Percentiles rank a stretch among this genome's conserved stretches.
Conservation (phyloP, 495 filamentous ascomycete genomes). For the Beverwykella pulmonaria region DNA sequence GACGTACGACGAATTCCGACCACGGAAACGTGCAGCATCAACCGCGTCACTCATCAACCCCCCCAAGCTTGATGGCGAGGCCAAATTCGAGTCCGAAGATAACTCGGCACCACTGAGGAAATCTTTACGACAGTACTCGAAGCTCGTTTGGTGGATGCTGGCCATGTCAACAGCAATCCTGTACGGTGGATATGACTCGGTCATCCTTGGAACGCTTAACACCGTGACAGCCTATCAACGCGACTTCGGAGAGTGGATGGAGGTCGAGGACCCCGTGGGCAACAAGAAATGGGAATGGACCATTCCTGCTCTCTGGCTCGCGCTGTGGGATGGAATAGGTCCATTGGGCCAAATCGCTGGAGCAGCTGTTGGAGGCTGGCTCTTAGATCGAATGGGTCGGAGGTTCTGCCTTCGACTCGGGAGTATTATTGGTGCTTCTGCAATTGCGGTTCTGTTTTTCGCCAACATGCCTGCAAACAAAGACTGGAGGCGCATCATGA, state of each 20-base stretch:
- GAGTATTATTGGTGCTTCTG: slow-evolving; percentile 4
- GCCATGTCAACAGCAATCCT: slow-evolving; percentile 13
- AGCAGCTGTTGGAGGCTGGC: slow-evolving; percentile 1
- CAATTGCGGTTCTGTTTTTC: slow-evolving; percentile 6
- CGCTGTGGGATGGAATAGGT: slow-evolving; percentile 13
- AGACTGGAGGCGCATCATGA: slow-evolving; percentile 6
- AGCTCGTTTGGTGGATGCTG: slow-evolving; percentile 7
- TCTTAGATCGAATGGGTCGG: slow-evolving; percentile 18
- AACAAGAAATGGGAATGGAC: slow-evolving; percentile 13
- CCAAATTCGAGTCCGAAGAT: neutral
- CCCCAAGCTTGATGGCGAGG: neutral
- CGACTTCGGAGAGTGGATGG: slow-evolving; percentile 9
- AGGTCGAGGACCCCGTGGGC: neutral
- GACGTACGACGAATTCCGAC: neutral
- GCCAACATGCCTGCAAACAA: slow-evolving; percentile 4
- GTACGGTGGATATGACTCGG: slow-evolving; percentile 12
- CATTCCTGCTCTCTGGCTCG: slow-evolving; percentile 22
- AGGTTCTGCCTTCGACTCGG: slow-evolving; percentile 10
- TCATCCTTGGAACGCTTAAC: slow-evolving; percentile 2
- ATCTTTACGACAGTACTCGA: slow-evolving; percentile 12
- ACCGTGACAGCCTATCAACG: neutral
- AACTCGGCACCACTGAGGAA: slow-evolving; percentile 10
- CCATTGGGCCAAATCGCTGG: slow-evolving; percentile 16
- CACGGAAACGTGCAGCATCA: neutral
- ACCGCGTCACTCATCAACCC: slow-evolving; percentile 4